Base-by-base conservation (phyloP, 116 monocot species). In the Posidonia oceanica region DNA sequence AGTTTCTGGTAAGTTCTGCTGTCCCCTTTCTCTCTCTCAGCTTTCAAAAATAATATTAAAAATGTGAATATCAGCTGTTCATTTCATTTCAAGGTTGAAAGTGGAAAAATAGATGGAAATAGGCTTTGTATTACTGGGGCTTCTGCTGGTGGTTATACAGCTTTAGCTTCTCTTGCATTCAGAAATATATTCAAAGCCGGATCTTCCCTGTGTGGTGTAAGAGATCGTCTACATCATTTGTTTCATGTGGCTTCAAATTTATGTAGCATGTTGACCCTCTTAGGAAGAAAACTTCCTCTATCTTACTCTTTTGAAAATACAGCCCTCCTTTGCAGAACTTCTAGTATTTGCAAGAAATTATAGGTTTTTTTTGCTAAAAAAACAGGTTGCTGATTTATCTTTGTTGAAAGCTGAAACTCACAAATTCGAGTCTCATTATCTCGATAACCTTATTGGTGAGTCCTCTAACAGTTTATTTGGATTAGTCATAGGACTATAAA, bases 131-230 rank as follows among this genome's bases (percentile, higher is more conserved):
- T 99, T 58, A 90, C 77, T 55, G 98, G 98, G 36, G 75, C 72
- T 58, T 93, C 93, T 39, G 98, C 98, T 70, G 98, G 98, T 80
- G 98, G 98, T 11, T 99, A 84, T 84, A 99, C 98, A 15, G 83
- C 93, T 60, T 78, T 99, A 71, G 90, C 98, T 55, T 85, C 81
- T 39, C 90, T 99, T 79, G 98, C 93, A 60, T 99, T 99, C 66
- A 80, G 74, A 54, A 80, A 93, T 62, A 88, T 80, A 63, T 99
- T 99, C 67, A 93, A 83, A 52, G 93, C 93, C 44, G 98, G 98
- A 61, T 82, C 93, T 76, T 93, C 93, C 2, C 74, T 82, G 54
- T 99, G 80, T 81, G 98, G 98, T 72, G 98, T 99, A 84, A 86
- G 93, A 67, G n/a, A 18, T 29, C 36, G 38, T 55, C 16, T 22